Evolutionary conservation across 1,284 basidiomycete species (phyloP).

Genomic region (Irpex sp.): DNA sequence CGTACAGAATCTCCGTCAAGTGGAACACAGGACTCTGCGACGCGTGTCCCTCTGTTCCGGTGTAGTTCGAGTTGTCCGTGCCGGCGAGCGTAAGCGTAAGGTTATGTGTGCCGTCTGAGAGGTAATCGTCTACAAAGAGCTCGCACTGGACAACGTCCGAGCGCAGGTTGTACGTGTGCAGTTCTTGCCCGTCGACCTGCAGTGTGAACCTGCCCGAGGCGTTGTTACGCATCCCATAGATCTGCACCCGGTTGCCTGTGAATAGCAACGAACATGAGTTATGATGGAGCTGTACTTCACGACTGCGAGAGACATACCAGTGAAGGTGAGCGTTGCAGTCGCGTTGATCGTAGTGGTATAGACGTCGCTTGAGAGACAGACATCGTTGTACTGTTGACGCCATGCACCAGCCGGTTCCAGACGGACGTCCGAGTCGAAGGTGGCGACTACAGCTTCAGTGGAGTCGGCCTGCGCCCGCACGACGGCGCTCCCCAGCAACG

Average conservation of each 20-base stretch:
- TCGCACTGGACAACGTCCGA: constrained; percentile 6
- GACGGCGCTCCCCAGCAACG: neutral
- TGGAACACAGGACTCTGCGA: constrained; percentile 5
- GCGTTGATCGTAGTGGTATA: constrained; percentile 9
- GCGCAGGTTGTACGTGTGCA: constrained; percentile 2
- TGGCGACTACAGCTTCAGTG: neutral
- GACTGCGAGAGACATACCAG: neutral
- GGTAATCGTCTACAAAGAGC: constrained; percentile 3
- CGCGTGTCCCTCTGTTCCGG: neutral
- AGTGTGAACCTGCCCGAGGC: constrained; percentile 8
- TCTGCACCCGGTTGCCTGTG: constrained; percentile 8
- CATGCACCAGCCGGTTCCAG: constrained; percentile 6
- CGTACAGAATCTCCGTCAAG: constrained; percentile 8
- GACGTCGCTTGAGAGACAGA: constrained; percentile 2
- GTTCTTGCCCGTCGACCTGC: constrained; percentile 4
- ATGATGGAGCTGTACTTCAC: neutral
- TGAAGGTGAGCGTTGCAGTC: constrained; percentile 5
- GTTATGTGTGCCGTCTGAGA: constrained; percentile 9
- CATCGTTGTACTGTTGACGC: neutral
- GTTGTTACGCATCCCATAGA: constrained; percentile 8
- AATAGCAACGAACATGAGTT: neutral
- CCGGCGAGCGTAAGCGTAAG: constrained; percentile 1
- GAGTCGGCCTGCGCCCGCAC: neutral
- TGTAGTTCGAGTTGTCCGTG: neutral
- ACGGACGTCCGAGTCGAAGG: constrained; percentile 8